These are phyloP conservation scores for Microcyclospora pomicola DNA, from an alignment of 2,329 filamentous ascomycete genomes.

Conservation along the genomic window DNA sequence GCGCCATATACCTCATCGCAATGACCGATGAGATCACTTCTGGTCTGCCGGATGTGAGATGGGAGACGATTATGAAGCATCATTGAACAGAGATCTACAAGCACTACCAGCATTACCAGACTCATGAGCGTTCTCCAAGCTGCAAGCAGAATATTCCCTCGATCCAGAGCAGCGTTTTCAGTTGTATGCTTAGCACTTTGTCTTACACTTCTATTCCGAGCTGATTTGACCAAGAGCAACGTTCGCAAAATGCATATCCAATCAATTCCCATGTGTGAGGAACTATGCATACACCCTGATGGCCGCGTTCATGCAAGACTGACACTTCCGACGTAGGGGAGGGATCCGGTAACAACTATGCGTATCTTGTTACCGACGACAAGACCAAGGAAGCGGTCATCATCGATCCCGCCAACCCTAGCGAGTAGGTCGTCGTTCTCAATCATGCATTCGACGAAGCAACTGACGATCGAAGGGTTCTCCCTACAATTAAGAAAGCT, in stretches of 20 bases:
- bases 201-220: too few relatives aligned
- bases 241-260: constrained; percentile 59
- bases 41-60: too few relatives aligned
- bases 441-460: neutral
- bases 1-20: too few relatives aligned
- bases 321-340: constrained; percentile 42
- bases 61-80: too few relatives aligned
- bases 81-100: too few relatives aligned
- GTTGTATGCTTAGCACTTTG: too few relatives aligned
- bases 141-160: too few relatives aligned
- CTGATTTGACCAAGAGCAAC: too few relatives aligned
- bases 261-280: constrained; percentile 76
- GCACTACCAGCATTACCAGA: too few relatives aligned
- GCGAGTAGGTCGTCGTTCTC: constrained; percentile 46
- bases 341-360: constrained; percentile 69
- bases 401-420: constrained; percentile 66
- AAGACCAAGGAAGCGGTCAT: constrained; percentile 42
- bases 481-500: constrained; percentile 56
- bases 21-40: too few relatives aligned
- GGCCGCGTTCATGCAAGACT: neutral
- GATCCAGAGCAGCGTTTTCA: too few relatives aligned
- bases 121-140: too few relatives aligned
- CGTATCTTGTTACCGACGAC: constrained; percentile 47
- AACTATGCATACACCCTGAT: constrained; percentile 1
- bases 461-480: constrained; percentile 32